A percentile compares a stretch with the other conserved stretches of the same genome.
Evolutionary conservation across 139 green algal genomes (phyloP).

Genomic region (Yamagishiella unicocca): DNA sequence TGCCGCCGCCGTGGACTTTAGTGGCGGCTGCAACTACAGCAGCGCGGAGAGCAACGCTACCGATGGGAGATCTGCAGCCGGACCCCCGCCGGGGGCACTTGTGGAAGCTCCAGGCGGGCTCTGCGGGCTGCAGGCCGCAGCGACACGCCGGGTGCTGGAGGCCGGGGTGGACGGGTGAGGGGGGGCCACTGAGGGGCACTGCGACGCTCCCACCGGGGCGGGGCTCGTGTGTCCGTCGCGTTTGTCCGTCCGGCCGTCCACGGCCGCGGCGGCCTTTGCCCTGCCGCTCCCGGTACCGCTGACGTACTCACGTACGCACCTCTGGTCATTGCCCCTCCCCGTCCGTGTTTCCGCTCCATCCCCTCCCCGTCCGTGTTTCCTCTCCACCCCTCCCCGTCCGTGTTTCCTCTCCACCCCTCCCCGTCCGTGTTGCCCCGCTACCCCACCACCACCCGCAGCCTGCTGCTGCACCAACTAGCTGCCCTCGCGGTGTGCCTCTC

Average conservation of each 20-base stretch:
- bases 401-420: not conserved
- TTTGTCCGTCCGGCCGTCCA: not conserved
- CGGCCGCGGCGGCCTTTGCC: too few relatives aligned
- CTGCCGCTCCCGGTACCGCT: not conserved
- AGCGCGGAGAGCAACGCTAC: not conserved
- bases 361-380: not conserved
- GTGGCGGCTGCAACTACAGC: not conserved
- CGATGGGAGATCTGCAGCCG: too few relatives aligned
- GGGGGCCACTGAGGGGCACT: not conserved
- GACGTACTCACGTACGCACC: not conserved
- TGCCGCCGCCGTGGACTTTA: not conserved
- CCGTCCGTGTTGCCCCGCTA: too few relatives aligned
- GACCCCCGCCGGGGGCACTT: not conserved
- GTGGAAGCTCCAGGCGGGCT: not conserved
- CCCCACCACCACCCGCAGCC: too few relatives aligned
- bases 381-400: not conserved
- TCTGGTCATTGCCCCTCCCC: not conserved
- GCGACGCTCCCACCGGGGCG: not conserved
- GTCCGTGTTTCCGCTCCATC: not conserved
- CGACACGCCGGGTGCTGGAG: not conserved
- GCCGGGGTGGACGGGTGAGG: not conserved
- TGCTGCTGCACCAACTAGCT: conserved; percentile 5
- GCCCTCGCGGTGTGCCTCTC: not conserved
- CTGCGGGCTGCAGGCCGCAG: not conserved
- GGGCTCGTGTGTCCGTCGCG: not conserved